phyloP scores from a whole-genome alignment of 805 yeast genomes.

The Wilhelminamyces savonicus region DNA sequence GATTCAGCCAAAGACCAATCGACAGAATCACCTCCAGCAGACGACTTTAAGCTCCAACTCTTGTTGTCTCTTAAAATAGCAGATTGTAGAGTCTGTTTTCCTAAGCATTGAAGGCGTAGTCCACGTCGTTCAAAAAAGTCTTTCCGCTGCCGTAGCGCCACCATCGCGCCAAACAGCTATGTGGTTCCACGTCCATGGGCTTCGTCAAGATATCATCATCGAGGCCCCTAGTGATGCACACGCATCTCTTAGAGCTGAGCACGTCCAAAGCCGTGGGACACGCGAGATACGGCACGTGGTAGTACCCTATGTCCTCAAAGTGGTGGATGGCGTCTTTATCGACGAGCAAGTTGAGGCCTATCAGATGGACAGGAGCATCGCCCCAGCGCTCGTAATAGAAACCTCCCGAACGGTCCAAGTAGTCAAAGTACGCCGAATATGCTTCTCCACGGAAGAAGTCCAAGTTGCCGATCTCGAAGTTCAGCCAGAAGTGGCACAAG shows the following conservation, averaged over 20 bases:
- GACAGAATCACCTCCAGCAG: too few relatives aligned
- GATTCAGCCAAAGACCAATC: too few relatives aligned
- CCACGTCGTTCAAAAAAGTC: conserved; percentile 42
- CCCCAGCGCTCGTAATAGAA: conserved; percentile 60
- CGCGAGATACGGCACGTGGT: conserved; percentile 35
- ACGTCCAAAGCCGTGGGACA: conserved; percentile 34
- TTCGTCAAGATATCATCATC: conserved; percentile 4
- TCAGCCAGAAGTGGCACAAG: conserved; percentile 62
- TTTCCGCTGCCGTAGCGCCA: conserved; percentile 69
- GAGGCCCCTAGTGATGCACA: conserved; percentile 19
- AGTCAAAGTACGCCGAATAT: conserved; percentile 40
- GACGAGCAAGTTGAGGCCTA: conserved; percentile 26
- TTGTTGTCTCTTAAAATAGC: too few relatives aligned
- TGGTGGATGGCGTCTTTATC: conserved; percentile 35
- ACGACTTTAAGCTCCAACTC: too few relatives aligned
- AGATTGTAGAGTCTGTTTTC: too few relatives aligned
- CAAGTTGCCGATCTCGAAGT: conserved; percentile 52
- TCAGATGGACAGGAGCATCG: conserved; percentile 44
- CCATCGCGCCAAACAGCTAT: conserved; percentile 69
- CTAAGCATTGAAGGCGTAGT: too few relatives aligned
- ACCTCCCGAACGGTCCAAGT: conserved; percentile 44
- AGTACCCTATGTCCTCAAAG: conserved; percentile 41
- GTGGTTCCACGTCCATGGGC: conserved; percentile 39
- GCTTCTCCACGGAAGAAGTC: conserved; percentile 43
- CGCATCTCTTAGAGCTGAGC: conserved; percentile 28